Conservation (phyloP, 164 flowering plant genomes). For the Tetracentron sinense region DNA sequence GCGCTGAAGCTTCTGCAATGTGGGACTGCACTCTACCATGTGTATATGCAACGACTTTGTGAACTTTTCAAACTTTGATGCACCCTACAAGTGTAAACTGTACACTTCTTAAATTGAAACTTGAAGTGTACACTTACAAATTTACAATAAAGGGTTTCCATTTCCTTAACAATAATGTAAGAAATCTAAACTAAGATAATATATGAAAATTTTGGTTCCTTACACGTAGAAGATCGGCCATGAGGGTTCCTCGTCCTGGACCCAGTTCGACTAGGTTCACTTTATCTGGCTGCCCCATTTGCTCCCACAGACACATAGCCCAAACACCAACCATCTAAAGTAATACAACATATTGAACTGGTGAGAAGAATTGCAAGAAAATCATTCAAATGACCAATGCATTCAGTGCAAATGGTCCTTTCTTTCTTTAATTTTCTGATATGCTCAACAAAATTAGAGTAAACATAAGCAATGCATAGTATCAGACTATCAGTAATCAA, state of each 20-base stretch:
- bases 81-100: slow-evolving; percentile 51
- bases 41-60: slow-evolving; percentile 68
- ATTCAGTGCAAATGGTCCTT: too few relatives aligned
- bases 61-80: slow-evolving; percentile 75
- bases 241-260: slow-evolving; percentile 98
- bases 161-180: background rate
- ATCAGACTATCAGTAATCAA: background rate
- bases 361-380: too few relatives aligned
- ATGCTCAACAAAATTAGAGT: too few relatives aligned
- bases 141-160: background rate
- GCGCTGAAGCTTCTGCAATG: slow-evolving; percentile 73
- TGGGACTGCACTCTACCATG: slow-evolving; percentile 93
- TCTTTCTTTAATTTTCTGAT: too few relatives aligned
- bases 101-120: slow-evolving; percentile 6
- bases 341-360: too few relatives aligned
- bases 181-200: background rate
- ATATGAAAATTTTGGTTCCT: slow-evolving; percentile 9
- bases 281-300: slow-evolving; percentile 83
- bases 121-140: background rate
- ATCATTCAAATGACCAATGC: too few relatives aligned
- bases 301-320: slow-evolving; percentile 97
- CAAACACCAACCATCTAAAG: slow-evolving; percentile 89
- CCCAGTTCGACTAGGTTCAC: slow-evolving; percentile 92
- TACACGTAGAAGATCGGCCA: slow-evolving; percentile 98
- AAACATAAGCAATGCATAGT: background rate